Percentiles rank a stretch among this genome's conserved stretches.
These are phyloP conservation scores for Tuber indicum DNA, from an alignment of 495 filamentous ascomycete genomes.

Conservation along the genomic window DNA sequence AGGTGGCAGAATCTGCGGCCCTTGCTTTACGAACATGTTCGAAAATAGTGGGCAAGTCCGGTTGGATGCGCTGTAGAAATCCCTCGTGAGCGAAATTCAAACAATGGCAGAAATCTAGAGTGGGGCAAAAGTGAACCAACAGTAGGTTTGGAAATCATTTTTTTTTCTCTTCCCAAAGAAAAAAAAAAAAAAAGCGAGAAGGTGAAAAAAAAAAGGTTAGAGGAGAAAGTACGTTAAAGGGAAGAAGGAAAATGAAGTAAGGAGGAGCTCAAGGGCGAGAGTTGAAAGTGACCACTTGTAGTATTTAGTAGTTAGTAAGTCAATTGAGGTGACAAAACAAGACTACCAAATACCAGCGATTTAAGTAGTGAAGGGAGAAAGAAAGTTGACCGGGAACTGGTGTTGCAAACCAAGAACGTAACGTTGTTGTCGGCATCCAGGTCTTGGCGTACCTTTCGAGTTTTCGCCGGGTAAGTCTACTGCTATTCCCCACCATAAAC, in stretches of 20 bases:
- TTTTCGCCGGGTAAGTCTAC: neutral
- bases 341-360: neutral
- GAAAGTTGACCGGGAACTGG: neutral
- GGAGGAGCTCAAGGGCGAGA: neutral
- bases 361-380: neutral
- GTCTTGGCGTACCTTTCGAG: neutral
- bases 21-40: slow-evolving; percentile 51
- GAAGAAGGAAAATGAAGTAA: neutral
- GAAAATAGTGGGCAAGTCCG: slow-evolving; percentile 51
- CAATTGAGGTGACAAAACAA: neutral
- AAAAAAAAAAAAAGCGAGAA: neutral
- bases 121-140: slow-evolving; percentile 16
- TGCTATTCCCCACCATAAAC: neutral
- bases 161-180: neutral
- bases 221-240: neutral
- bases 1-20: slow-evolving; percentile 43
- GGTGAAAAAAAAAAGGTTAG: neutral
- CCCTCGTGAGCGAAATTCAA: neutral
- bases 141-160: neutral
- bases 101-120: neutral
- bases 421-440: neutral
- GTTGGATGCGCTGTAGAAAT: slow-evolving; percentile 46
- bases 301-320: neutral
- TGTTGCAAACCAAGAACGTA: neutral
- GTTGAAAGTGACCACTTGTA: neutral